Conservation (phyloP, 768 basidiomycete genomes). For the Pleurotus eryngii region DNA sequence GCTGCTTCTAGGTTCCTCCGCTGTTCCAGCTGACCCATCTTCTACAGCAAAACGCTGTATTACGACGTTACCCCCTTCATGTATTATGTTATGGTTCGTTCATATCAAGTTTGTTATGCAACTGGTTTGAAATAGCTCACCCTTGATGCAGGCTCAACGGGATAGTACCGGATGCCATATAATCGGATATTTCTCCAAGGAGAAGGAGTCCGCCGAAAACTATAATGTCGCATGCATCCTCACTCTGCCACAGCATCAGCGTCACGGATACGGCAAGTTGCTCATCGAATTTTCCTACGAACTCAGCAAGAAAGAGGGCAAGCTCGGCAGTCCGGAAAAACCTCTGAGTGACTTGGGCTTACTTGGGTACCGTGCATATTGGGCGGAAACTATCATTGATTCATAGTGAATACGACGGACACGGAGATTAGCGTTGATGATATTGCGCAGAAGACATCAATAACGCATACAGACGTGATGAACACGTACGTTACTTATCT, state of each 20-base stretch:
- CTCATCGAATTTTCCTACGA: conserved; percentile 99
- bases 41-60: conserved; percentile 88
- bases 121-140: conserved; percentile 5
- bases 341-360: conserved; percentile 93
- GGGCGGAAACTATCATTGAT: conserved; percentile 96
- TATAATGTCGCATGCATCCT: conserved; percentile 99
- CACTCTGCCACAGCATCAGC: conserved; percentile 97
- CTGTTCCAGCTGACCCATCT: conserved; percentile 17
- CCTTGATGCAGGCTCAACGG: conserved; percentile 57
- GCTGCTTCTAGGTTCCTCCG: conserved; percentile 10
- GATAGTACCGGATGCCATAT: conserved; percentile 91
- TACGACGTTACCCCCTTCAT: conserved; percentile 99
- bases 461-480: conserved; percentile 95
- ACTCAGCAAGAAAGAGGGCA: conserved; percentile 92
- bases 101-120: conserved; percentile 13
- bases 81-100: conserved; percentile 95
- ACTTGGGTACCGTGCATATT: conserved; percentile 91
- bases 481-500: conserved; percentile 75
- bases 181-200: conserved; percentile 98
- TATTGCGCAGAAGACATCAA: conserved; percentile 92
- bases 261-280: conserved; percentile 91
- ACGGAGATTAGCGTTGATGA: conserved; percentile 92
- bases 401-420: conserved; percentile 71
- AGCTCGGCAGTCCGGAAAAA: conserved; percentile 96
- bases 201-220: conserved; percentile 96